Conservation (phyloP, 1,284 basidiomycete genomes). For the Rhizopogon parksii region DNA sequence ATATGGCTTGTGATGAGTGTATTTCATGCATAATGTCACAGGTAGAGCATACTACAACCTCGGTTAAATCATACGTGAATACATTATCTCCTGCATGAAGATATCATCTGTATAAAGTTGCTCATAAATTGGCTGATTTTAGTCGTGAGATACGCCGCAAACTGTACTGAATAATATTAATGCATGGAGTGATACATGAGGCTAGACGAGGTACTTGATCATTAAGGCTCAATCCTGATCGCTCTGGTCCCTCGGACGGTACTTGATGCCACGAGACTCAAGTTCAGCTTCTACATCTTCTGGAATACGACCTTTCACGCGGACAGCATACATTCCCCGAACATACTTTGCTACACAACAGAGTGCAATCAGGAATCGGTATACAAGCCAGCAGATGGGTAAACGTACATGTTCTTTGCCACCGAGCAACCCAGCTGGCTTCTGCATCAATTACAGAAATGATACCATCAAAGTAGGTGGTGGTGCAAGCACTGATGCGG, state of each 20-base stretch:
- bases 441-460: constrained; percentile 87
- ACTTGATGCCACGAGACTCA: constrained; percentile 69
- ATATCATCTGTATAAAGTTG: no score
- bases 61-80: no score
- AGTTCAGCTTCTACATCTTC: constrained; percentile 80
- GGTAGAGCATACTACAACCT: no score
- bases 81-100: no score
- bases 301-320: constrained; percentile 81
- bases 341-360: constrained; percentile 67
- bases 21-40: no score
- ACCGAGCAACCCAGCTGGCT: constrained; percentile 90
- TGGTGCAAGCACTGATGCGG: constrained; percentile 83
- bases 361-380: constrained; percentile 5
- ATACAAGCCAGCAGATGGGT: constrained; percentile 1
- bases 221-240: constrained; percentile 47
- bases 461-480: constrained; percentile 90
- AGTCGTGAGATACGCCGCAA: no score
- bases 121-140: no score
- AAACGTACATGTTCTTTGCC: constrained; percentile 81
- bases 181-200: no score
- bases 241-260: constrained; percentile 70
- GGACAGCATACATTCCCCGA: constrained; percentile 82
- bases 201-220: no score
- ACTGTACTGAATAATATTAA: no score
- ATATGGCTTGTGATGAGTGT: no score